Conservation (phyloP, 176 grass and related monocot genomes). For the Oryza officinalis region DNA sequence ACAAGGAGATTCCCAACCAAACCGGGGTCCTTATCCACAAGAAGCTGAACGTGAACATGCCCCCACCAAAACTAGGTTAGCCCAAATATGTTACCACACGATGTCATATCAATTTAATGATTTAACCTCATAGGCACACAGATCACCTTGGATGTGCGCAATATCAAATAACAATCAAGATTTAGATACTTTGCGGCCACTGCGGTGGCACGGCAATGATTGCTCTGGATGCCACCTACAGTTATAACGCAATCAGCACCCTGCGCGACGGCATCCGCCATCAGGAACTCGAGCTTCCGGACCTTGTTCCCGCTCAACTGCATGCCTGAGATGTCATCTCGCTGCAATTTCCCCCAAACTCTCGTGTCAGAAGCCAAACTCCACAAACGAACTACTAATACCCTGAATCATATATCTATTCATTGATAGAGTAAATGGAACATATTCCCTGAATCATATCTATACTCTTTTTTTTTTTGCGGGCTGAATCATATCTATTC, state of each 20-base stretch:
- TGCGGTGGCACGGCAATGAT: slow-evolving; percentile 84
- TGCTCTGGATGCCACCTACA: slow-evolving; percentile 94
- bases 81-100: not conserved
- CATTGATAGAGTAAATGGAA: not conserved
- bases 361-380: slow-evolving; percentile 20
- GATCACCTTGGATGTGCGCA: slow-evolving; percentile 85
- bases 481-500: not conserved
- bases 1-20: slow-evolving; percentile 96
- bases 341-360: slow-evolving; percentile 37
- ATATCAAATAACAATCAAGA: slow-evolving; percentile 88
- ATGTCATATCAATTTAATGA: not conserved
- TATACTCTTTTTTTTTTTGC: too few relatives aligned
- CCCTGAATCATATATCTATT: not conserved
- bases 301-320: slow-evolving; percentile 97
- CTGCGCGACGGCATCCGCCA: slow-evolving; percentile 64
- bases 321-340: slow-evolving; percentile 95
- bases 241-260: slow-evolving; percentile 80
- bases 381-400: not conserved
- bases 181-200: slow-evolving; percentile 92
- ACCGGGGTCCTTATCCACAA: slow-evolving; percentile 82
- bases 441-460: not conserved
- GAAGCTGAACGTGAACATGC: slow-evolving; percentile 58
- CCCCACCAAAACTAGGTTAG: slow-evolving; percentile 34
- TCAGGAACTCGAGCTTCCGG: slow-evolving; percentile 89
- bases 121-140: not conserved